Conservation (phyloP, 805 yeast genomes). For the Pachysolen tannophilus region DNA sequence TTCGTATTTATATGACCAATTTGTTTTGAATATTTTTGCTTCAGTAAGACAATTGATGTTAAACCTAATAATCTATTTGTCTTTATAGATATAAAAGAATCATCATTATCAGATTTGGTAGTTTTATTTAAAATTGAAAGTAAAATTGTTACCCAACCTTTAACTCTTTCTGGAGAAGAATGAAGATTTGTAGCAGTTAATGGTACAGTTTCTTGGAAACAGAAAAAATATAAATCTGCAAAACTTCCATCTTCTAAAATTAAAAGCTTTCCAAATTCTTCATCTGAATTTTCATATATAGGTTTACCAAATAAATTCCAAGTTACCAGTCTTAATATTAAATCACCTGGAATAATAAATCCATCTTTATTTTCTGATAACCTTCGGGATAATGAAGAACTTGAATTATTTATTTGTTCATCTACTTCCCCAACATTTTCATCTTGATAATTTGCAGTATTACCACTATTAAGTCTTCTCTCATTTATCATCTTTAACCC, state of each 20-base stretch:
- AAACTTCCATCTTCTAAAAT: constrained; percentile 4
- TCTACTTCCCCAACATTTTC: too few species aligned
- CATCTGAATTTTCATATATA: constrained; percentile 9
- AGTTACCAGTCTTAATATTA: constrained; percentile 22
- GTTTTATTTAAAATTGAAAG: constrained; percentile 15
- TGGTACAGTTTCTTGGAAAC: constrained; percentile 44
- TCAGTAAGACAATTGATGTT: constrained; percentile 36
- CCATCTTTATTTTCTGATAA: background rate
- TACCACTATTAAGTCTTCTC: too few species aligned
- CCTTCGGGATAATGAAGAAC: too few species aligned
- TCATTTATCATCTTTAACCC: too few species aligned
- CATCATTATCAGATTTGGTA: too few species aligned
- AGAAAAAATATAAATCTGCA: constrained; percentile 31
- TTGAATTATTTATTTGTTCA: too few species aligned
- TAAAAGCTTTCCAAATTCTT: constrained; percentile 13
- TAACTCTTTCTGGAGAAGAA: constrained; percentile 24
- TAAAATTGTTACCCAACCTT: constrained; percentile 24
- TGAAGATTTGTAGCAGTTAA: constrained; percentile 29
- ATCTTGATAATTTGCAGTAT: too few species aligned
- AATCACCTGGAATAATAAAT: background rate
- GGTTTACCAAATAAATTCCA: constrained; percentile 30
- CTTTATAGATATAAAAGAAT: constrained; percentile 24
- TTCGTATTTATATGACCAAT: constrained; percentile 29
- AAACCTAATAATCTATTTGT: constrained; percentile 45
- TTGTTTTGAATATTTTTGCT: constrained; percentile 23